Percentiles rank a stretch among this genome's conserved stretches.
Conservation (phyloP, 495 filamentous ascomycete species). For the Aspergillus bertholletiae region DNA sequence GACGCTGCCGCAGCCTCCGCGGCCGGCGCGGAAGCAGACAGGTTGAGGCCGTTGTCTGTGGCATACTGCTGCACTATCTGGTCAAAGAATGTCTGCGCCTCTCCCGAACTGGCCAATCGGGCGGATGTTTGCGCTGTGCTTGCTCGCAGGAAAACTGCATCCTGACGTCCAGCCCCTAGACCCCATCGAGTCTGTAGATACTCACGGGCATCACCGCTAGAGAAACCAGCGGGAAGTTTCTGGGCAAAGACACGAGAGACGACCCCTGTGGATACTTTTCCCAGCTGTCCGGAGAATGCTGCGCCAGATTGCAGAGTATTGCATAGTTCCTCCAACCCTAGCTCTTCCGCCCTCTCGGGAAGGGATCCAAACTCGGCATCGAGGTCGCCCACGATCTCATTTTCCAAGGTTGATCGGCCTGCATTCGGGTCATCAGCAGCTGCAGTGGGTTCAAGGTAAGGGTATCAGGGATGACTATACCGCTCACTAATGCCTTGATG, state of each 20-base stretch:
- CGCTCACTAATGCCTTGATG: background rate
- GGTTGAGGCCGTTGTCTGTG: conserved; percentile 70
- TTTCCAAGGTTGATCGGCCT: conserved; percentile 96
- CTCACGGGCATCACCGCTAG: background rate
- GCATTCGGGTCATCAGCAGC: conserved; percentile 46
- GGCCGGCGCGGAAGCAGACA: conserved; percentile 72
- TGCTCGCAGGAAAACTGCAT: conserved; percentile 1
- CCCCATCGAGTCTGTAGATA: conserved; percentile 3
- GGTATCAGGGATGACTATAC: background rate
- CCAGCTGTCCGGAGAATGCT: conserved; percentile 93
- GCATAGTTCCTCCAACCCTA: conserved; percentile 86
- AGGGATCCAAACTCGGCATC: conserved; percentile 97
- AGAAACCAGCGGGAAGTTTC: conserved; percentile 49
- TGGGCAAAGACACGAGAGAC: conserved; percentile 90
- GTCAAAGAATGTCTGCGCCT: conserved; percentile 6
- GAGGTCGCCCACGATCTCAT: conserved; percentile 89
- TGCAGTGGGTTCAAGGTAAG: background rate
- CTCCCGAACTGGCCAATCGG: background rate
- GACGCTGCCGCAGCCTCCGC: conserved; percentile 77
- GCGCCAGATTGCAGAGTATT: conserved; percentile 74
- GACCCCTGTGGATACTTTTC: conserved; percentile 88
- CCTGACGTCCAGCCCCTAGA: background rate
- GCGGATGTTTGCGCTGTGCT: background rate
- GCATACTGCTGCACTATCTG: conserved; percentile 3
- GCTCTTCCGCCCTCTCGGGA: conserved; percentile 96